Evolutionary conservation across 2,329 filamentous ascomycete genomes (phyloP).

Genomic region (Didymella sp.): DNA sequence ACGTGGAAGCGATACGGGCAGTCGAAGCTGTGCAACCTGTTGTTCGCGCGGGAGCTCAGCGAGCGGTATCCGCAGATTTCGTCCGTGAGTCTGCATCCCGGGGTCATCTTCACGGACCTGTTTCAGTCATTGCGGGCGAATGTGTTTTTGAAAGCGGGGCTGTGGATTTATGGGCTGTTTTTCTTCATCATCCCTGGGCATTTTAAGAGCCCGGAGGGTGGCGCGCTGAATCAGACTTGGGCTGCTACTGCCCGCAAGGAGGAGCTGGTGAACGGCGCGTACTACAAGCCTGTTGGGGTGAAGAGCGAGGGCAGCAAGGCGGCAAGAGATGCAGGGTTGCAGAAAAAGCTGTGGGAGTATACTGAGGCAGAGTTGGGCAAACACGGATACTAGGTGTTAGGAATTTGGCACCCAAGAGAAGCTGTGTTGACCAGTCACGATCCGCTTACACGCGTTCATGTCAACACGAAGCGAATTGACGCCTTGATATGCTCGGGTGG

Average conservation of each 20-base stretch:
- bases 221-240: slow-evolving; percentile 55
- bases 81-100: slow-evolving; percentile 57
- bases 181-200: slow-evolving; percentile 39
- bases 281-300: slow-evolving; percentile 50
- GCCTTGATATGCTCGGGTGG: too few relatives aligned
- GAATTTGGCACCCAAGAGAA: too few relatives aligned
- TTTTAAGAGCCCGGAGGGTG: slow-evolving; percentile 39
- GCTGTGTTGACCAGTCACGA: too few relatives aligned
- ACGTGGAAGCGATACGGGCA: slow-evolving; percentile 56
- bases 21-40: slow-evolving; percentile 60
- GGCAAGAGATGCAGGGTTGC: slow-evolving; percentile 40
- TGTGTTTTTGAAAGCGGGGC: slow-evolving; percentile 30
- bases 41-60: slow-evolving; percentile 55
- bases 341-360: slow-evolving; percentile 50
- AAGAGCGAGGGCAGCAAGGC: slow-evolving; percentile 31
- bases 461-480: too few relatives aligned
- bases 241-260: slow-evolving; percentile 45
- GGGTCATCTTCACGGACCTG: slow-evolving; percentile 57
- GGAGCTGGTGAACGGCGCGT: slow-evolving; percentile 52
- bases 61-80: slow-evolving; percentile 55
- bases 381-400: slow-evolving; percentile 32
- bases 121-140: slow-evolving; percentile 36
- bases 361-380: slow-evolving; percentile 46
- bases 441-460: too few relatives aligned
- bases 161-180: slow-evolving; percentile 39